Evolutionary conservation across 108 stramenopile species (phyloP), one percentile per base, ranked within the genome.

Genomic region (Schizochytrium sp.): DNA sequence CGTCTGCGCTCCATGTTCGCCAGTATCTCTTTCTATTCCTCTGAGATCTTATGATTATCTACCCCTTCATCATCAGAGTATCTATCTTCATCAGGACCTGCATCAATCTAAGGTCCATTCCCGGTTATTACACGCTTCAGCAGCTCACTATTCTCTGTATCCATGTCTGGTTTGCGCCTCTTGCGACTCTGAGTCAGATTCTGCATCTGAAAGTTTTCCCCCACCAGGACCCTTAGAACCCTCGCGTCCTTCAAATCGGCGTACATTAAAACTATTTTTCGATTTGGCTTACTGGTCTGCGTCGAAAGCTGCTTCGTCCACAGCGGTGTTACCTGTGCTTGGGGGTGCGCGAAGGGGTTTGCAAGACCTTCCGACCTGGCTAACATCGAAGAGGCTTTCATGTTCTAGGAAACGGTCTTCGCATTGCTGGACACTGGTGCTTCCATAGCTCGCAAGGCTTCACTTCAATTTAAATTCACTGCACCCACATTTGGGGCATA

Each of bases 301-400:
- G 13, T 83, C 76, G 3, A 83, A 83, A 10, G 17, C 76, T 3
- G 76, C 47, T 28, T 49, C 53, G 76, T 83, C 76, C 5, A 83
- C 76, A 8, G 76, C 76, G 10, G 76, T 3, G 38, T 49, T 53
- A 83, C 76, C 19, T 55, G 50, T 5, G 76, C 76, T 40, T 1
- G 28, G 3, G 28, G 47, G 47, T 55, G 76, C 53, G 50, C 47
- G 28, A 83, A 83, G 0, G 76, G 76, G 76, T 83, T 83, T 53
- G 47, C 47, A 10, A 53, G 76, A 13, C 76, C 76, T 42, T 83
- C 19, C 59, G 28, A 28, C 28, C 28, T 28, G 28, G 28, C 28
- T 28, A 28, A 28, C 28, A 28, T 28, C 28, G 28, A 28, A 28
- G 28, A 28, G 28, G 28, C 28, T 28, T 28, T 28, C 28, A 28